Percentiles rank a stretch among this genome's conserved stretches.
Evolutionary conservation across 768 basidiomycete genomes (phyloP).

Genomic region (Tricholoma furcatifolium): DNA sequence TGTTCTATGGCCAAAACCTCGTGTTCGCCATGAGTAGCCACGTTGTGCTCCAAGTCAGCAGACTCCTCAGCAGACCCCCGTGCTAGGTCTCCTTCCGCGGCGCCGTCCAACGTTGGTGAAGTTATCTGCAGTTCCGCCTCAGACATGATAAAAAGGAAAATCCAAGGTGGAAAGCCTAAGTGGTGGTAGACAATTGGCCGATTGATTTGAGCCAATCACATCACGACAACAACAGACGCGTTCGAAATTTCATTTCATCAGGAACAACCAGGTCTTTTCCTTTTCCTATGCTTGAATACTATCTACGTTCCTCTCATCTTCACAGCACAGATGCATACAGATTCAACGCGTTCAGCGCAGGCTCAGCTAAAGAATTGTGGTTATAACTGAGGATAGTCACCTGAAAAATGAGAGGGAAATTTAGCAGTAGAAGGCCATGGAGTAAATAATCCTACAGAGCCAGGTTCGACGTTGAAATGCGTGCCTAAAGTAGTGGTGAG

Average conservation of each 20-base stretch:
- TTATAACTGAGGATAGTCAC: constrained; percentile 83
- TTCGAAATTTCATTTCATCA: constrained; percentile 10
- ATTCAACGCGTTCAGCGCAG: constrained; percentile 74
- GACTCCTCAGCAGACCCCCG: constrained; percentile 16
- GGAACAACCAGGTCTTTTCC: too few species aligned
- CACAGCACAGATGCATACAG: constrained; percentile 45
- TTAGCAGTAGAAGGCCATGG: background rate
- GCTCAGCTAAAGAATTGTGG: constrained; percentile 75
- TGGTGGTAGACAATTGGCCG: background rate
- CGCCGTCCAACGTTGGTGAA: constrained; percentile 16
- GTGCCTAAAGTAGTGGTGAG: constrained; percentile 43
- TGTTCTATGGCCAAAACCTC: constrained; percentile 22
- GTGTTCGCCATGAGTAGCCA: constrained; percentile 29
- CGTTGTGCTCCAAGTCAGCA: constrained; percentile 14
- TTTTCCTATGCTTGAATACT: too few species aligned
- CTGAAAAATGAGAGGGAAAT: constrained; percentile 33
- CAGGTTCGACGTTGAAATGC: constrained; percentile 83
- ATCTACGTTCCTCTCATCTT: too few species aligned
- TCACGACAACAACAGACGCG: constrained; percentile 34
- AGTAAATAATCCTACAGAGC: constrained; percentile 52
- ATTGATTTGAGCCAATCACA: constrained; percentile 22
- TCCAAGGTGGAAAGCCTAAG: constrained; percentile 4
- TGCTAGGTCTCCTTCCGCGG: constrained; percentile 13
- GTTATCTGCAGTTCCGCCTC: constrained; percentile 22
- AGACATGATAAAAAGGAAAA: constrained; percentile 25